Evolutionary conservation across 1,284 basidiomycete species (phyloP), one percentile per base, ranked within the genome.

Genomic region (Tilletia horrida): DNA sequence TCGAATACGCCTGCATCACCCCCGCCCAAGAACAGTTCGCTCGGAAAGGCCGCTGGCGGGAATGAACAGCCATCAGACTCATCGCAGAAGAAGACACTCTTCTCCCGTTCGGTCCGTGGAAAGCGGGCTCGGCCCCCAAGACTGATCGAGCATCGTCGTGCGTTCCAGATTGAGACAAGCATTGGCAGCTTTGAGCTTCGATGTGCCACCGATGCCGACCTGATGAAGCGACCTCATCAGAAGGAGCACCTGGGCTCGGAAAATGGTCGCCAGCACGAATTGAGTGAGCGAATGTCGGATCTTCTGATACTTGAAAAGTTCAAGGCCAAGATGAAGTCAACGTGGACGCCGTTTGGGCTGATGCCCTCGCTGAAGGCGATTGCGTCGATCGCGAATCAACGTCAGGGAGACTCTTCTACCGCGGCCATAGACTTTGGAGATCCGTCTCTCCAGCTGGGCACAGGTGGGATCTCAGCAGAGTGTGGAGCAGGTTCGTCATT

Each of bases 321-420:
- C 9, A 55, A 61, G 1, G 25, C 71, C 25, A 63, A 66, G 35
- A 47, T 66, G 7, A 69, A 73, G 29, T 75, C 75, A 0, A 73
- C 77, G 0, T 75, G 70, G 72, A 79, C 79, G 18, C 79, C 79
- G 0, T 79, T 75, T 23, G 79, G 79, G n/a, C 62, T 80, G 1
- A 61, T 76, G n/a, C 47, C 76, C 0, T 29, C 52, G 21, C 52
- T 69, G 18, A 50, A 40, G 2, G 62, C 63, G 14, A 66, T 66
- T 25, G 25, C 35, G 18, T 23, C 23, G 8, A 23, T 23, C 13
- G 25, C 47, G 27, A 50, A 43, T 42, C 63, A 59, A 11, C 23
- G 50, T 14, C 74, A 73, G 25, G 8, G 13, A 29, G 52, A 55
- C 6, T 13, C 18, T 3, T 21, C 7, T 55, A 14, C 23, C 1